phyloP scores from a whole-genome alignment of 345 rosid species.

The Acer campestre region DNA sequence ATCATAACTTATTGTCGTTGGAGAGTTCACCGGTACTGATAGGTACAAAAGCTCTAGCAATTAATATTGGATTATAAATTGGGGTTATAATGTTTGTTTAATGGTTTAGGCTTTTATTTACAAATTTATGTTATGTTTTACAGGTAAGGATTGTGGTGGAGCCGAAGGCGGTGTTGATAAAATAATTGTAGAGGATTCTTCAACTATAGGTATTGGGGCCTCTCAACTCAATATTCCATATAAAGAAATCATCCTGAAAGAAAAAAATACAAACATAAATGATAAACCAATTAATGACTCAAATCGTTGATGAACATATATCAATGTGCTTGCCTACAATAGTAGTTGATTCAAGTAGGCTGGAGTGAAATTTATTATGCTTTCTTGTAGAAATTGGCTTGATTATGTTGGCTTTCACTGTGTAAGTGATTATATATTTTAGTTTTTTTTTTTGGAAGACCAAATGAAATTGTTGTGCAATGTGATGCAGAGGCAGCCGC shows the following conservation, averaged over 20 bases:
- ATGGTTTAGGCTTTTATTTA: not conserved
- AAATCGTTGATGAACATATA: constrained; percentile 4
- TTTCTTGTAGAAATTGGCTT: not conserved
- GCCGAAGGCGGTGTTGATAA: not conserved
- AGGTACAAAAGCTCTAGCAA: not conserved
- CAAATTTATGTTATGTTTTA: not conserved
- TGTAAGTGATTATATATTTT: no score
- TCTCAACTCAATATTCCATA: not conserved
- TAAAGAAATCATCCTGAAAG: not conserved
- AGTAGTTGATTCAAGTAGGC: constrained; percentile 7
- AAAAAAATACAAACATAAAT: not conserved
- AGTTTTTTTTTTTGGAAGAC: no score
- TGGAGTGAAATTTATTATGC: not conserved
- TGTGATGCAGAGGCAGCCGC: no score
- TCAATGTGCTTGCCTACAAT: not conserved
- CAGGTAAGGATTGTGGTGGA: not conserved
- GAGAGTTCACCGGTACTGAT: no score
- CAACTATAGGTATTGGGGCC: not conserved
- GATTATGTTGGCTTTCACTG: not conserved
- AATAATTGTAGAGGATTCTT: not conserved
- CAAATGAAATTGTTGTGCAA: no score
- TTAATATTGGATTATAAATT: not conserved
- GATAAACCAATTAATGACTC: not conserved
- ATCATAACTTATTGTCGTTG: no score
- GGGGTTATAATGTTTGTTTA: not conserved